These are phyloP conservation scores for Plasmopara halstedii DNA, from an alignment of 352 stramenopile species.

Conservation along the genomic window DNA sequence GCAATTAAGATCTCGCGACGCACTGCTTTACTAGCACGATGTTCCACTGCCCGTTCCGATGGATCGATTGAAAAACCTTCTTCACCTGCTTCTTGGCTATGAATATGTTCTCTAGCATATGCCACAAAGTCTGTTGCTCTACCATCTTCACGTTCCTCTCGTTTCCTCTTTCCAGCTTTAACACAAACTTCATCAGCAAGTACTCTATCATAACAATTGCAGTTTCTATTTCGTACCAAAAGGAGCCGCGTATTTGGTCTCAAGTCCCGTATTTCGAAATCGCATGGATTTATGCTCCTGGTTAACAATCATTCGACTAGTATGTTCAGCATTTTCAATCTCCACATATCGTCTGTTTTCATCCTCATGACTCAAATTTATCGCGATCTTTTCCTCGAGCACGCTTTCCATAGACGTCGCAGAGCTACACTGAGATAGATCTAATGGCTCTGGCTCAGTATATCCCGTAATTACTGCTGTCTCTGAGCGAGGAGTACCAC, in stretches of 20 bases:
- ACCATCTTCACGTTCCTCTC: conserved; percentile 9
- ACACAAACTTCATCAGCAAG: conserved; percentile 1
- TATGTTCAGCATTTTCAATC: conserved; percentile 2
- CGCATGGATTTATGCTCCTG: conserved; percentile 8
- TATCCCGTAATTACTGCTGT: conserved; percentile 8
- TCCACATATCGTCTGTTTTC: conserved; percentile 2
- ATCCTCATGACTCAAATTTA: neutral
- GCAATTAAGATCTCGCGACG: conserved; percentile 80
- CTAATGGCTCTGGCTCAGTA: conserved; percentile 35
- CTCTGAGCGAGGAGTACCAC: conserved; percentile 41
- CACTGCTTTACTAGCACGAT: conserved; percentile 77
- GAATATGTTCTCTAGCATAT: conserved; percentile 69
- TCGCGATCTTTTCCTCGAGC: conserved; percentile 12
- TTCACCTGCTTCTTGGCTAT: conserved; percentile 71
- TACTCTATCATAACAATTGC: neutral
- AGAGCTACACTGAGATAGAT: conserved; percentile 21
- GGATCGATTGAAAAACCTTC: conserved; percentile 83
- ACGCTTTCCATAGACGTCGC: conserved; percentile 4
- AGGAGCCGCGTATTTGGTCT: conserved; percentile 5
- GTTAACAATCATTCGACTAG: neutral
- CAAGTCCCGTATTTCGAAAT: neutral
- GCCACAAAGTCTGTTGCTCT: conserved; percentile 44
- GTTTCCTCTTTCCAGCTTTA: conserved; percentile 21
- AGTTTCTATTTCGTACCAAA: conserved; percentile 9
- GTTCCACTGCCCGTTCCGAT: conserved; percentile 73